Conservation (phyloP, 2,329 filamentous ascomycete species). For the Xylaria hypoxylon region DNA sequence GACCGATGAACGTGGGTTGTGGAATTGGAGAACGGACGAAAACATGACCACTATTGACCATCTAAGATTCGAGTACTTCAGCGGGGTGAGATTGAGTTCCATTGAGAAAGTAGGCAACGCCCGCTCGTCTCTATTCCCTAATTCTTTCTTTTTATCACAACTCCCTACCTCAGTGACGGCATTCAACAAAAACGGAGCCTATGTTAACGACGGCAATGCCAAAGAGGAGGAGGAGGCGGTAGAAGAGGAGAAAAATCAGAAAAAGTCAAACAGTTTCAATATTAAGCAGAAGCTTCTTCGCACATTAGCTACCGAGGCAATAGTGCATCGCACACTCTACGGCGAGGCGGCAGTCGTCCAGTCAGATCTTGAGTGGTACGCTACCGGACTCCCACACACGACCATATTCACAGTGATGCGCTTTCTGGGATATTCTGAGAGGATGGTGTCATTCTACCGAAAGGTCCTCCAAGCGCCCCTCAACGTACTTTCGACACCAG, state of each 20-base stretch:
- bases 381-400: conserved; percentile 57
- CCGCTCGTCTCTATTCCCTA: conserved; percentile 39
- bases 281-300: conserved; percentile 56
- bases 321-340: conserved; percentile 47
- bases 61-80: conserved; percentile 42
- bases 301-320: conserved; percentile 54
- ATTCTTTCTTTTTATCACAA: conserved; percentile 52
- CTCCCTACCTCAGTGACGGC: conserved; percentile 45
- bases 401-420: conserved; percentile 57
- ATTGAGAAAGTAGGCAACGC: neutral
- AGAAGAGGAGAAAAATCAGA: conserved; percentile 27
- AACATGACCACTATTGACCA: neutral
- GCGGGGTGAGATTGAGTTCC: neutral
- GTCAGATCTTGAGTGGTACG: conserved; percentile 58
- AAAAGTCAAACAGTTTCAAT: conserved; percentile 29
- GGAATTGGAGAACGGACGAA: conserved; percentile 26
- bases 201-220: conserved; percentile 45
- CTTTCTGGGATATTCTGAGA: conserved; percentile 58
- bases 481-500: conserved; percentile 54
- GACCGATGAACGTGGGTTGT: conserved; percentile 27
- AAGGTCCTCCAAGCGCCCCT: conserved; percentile 60
- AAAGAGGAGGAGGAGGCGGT: conserved; percentile 43
- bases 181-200: conserved; percentile 17
- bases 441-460: conserved; percentile 58
- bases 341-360: conserved; percentile 54